These are phyloP conservation scores for Fusarium xylarioides DNA, from an alignment of 2,329 filamentous ascomycete species.

Conservation along the genomic window DNA sequence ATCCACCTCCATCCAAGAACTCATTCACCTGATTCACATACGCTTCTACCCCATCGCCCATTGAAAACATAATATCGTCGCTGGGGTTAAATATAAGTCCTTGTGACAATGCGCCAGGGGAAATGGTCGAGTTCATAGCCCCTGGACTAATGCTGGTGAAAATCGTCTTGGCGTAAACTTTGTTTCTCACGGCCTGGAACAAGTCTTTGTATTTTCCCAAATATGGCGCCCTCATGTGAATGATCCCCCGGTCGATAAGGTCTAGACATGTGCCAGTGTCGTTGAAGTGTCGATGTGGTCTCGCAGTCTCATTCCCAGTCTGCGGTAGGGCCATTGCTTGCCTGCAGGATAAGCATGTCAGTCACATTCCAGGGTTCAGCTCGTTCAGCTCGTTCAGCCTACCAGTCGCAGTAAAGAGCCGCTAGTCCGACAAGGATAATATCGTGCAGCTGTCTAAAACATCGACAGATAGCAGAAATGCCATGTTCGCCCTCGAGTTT, in stretches of 20 bases:
- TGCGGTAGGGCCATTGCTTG: neutral
- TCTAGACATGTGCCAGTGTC: neutral
- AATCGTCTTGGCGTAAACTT: neutral
- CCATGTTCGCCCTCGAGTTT: neutral
- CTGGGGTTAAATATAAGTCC: neutral
- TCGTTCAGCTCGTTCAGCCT: neutral
- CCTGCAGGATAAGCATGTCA: neutral
- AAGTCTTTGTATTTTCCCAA: neutral
- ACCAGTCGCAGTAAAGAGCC: constrained; percentile 1
- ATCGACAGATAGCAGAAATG: neutral
- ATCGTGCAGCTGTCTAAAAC: constrained; percentile 1
- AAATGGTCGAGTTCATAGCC: neutral
- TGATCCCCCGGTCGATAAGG: accelerated
- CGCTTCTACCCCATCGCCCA: neutral
- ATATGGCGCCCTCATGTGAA: neutral
- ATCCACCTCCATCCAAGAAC: neutral
- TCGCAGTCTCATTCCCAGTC: accelerated
- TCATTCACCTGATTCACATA: constrained; percentile 1
- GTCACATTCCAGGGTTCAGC: neutral
- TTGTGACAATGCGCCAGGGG: neutral
- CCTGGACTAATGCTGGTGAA: neutral
- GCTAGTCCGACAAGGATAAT: neutral
- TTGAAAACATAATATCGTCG: accelerated
- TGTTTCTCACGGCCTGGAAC: neutral
- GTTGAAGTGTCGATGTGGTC: neutral